A percentile compares a stretch with the other conserved stretches of the same genome.
Conservation (phyloP, 495 filamentous ascomycete species). For the Oidiodendron maius region DNA sequence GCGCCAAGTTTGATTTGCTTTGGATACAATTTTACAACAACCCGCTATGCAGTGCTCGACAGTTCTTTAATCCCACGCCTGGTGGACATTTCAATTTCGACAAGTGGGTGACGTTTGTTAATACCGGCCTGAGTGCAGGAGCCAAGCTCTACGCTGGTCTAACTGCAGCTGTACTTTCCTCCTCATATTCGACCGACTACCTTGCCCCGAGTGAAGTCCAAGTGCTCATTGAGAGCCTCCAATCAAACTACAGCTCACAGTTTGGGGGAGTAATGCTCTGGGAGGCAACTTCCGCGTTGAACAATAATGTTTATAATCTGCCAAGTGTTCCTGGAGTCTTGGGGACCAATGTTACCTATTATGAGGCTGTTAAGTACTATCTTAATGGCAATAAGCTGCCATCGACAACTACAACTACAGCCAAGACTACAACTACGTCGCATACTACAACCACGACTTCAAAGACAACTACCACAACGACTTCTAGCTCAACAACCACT, state of each 20-base stretch:
- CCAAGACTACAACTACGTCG: slow-evolving; percentile 3
- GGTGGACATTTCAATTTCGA: slow-evolving; percentile 22
- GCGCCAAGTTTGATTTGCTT: slow-evolving; percentile 51
- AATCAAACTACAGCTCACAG: slow-evolving; percentile 37
- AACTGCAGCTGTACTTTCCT: slow-evolving; percentile 21
- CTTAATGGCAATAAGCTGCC: slow-evolving; percentile 19
- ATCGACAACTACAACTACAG: background rate
- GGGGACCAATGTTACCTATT: slow-evolving; percentile 11
- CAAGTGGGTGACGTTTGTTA: slow-evolving; percentile 28
- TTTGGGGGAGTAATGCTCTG: slow-evolving; percentile 73
- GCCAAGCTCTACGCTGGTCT: slow-evolving; percentile 40
- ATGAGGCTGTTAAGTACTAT: slow-evolving; percentile 36
- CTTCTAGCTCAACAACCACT: slow-evolving; percentile 18
- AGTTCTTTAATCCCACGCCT: slow-evolving; percentile 34
- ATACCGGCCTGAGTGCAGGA: slow-evolving; percentile 24
- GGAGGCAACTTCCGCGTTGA: slow-evolving; percentile 47
- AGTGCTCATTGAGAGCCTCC: slow-evolving; percentile 30
- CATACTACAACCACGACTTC: slow-evolving; percentile 22
- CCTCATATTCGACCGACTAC: slow-evolving; percentile 31
- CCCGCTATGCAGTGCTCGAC: slow-evolving; percentile 43
- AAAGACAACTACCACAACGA: slow-evolving; percentile 22
- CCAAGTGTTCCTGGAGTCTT: background rate
- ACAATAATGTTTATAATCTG: slow-evolving; percentile 1
- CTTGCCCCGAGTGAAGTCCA: slow-evolving; percentile 39
- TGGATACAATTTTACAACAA: slow-evolving; percentile 58